A percentile compares a stretch with the other conserved stretches of the same genome.
phyloP scores from a whole-genome alignment of 192 early-diverging fungal genomes.

The Obelidium mucronatum region DNA sequence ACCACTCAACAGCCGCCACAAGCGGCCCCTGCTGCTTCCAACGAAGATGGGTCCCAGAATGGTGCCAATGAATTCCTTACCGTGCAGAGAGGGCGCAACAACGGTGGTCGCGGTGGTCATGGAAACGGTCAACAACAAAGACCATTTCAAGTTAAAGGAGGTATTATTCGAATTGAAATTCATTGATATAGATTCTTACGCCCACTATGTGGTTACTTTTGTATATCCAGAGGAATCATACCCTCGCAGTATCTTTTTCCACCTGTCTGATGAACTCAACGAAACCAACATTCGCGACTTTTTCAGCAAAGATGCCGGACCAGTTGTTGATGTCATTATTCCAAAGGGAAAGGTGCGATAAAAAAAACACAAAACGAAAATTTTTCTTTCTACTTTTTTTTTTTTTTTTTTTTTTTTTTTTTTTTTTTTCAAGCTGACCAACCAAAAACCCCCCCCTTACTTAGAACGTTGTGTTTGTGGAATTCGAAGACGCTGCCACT shows the following conservation, averaged over 20 bases:
- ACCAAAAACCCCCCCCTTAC: slow-evolving; percentile 44
- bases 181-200: too few relatives aligned
- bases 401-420: too few relatives aligned
- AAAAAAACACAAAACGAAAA: background rate
- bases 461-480: slow-evolving; percentile 77
- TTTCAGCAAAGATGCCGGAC: slow-evolving; percentile 62
- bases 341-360: slow-evolving; percentile 49
- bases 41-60: background rate
- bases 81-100: slow-evolving; percentile 1
- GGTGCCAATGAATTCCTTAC: slow-evolving; percentile 5
- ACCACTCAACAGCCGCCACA: too few relatives aligned
- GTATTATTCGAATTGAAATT: too few relatives aligned
- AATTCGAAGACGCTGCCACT: slow-evolving; percentile 68
- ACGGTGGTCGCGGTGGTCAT: background rate
- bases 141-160: too few relatives aligned
- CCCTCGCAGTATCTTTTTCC: slow-evolving; percentile 36
- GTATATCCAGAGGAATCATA: slow-evolving; percentile 21
- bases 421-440: too few relatives aligned
- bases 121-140: too few relatives aligned
- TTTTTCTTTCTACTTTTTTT: background rate
- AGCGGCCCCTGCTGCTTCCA: background rate
- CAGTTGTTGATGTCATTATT: slow-evolving; percentile 68
- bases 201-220: slow-evolving; percentile 14
- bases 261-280: slow-evolving; percentile 50
- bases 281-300: slow-evolving; percentile 58